phyloP scores from a whole-genome alignment of 2,329 filamentous ascomycete genomes.

The Stylonectria norvegica region DNA sequence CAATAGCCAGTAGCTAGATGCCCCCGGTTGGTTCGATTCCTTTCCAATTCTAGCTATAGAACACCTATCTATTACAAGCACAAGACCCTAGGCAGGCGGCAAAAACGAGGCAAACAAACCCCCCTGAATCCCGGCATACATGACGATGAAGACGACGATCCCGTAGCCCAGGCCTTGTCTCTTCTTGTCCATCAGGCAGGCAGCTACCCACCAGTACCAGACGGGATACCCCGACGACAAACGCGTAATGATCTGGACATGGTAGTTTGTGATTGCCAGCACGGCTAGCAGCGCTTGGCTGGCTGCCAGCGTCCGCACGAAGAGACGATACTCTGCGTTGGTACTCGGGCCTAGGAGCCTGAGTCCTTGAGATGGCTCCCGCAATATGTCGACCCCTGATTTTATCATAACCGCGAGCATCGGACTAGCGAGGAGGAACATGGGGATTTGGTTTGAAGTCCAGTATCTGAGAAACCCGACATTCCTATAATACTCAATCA shows the following conservation, averaged over 20 bases:
- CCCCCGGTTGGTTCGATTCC: too few relatives aligned
- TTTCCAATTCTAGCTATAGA: too few relatives aligned
- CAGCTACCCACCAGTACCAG: constrained; percentile 82
- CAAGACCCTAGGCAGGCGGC: constrained; percentile 85
- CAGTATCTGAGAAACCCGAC: constrained; percentile 87
- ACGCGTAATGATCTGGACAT: constrained; percentile 90
- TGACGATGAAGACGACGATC: constrained; percentile 65
- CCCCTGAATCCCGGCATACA: constrained; percentile 81
- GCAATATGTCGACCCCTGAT: constrained; percentile 51
- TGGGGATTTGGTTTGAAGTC: constrained; percentile 78
- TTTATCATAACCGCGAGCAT: constrained; percentile 61
- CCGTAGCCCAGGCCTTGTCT: constrained; percentile 31
- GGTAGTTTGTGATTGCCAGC: constrained; percentile 74
- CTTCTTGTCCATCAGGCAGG: constrained; percentile 36
- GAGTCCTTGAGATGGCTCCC: constrained; percentile 16
- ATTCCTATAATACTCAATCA: constrained; percentile 57
- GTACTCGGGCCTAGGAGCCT: constrained; percentile 3
- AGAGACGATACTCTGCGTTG: constrained; percentile 16
- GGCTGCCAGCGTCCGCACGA: constrained; percentile 60
- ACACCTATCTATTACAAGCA: too few relatives aligned
- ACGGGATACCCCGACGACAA: constrained; percentile 83
- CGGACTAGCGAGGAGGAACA: constrained; percentile 81
- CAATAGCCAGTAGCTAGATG: too few relatives aligned
- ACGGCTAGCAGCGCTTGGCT: constrained; percentile 69
- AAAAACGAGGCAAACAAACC: constrained; percentile 86